These are phyloP conservation scores for Neurospora sp. DNA, from an alignment of 495 filamentous ascomycete species.

Conservation along the genomic window DNA sequence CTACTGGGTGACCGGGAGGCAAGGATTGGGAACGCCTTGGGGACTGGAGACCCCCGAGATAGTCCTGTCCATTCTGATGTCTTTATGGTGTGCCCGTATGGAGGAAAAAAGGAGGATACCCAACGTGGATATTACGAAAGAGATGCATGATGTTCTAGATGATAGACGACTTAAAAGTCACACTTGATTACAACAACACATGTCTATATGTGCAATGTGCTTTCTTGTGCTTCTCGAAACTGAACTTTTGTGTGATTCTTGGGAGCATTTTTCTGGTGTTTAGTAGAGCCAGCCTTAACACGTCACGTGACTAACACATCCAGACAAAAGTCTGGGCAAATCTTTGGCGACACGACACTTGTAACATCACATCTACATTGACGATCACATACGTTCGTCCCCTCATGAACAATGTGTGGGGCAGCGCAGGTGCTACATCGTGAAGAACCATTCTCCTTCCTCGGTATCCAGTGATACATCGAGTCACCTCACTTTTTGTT, in stretches of 20 bases:
- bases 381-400: background rate
- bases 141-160: background rate
- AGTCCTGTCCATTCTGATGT: background rate
- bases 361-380: background rate
- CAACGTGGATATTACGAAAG: background rate
- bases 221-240: background rate
- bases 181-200: background rate
- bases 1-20: background rate
- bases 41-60: background rate
- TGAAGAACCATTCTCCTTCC: background rate
- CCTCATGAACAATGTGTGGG: background rate
- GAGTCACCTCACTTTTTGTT: background rate
- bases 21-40: background rate
- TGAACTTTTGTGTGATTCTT: background rate
- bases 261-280: background rate
- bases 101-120: background rate
- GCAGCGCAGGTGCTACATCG: background rate
- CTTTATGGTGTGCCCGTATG: background rate
- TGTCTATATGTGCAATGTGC: background rate
- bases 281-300: background rate
- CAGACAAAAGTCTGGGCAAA: background rate
- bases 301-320: background rate
- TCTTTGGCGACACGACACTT: background rate
- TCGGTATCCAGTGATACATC: background rate
- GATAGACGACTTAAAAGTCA: constrained; percentile 1